phyloP scores from a whole-genome alignment of 371 early-diverging fungal genomes.

The Funneliformis caledonium region DNA sequence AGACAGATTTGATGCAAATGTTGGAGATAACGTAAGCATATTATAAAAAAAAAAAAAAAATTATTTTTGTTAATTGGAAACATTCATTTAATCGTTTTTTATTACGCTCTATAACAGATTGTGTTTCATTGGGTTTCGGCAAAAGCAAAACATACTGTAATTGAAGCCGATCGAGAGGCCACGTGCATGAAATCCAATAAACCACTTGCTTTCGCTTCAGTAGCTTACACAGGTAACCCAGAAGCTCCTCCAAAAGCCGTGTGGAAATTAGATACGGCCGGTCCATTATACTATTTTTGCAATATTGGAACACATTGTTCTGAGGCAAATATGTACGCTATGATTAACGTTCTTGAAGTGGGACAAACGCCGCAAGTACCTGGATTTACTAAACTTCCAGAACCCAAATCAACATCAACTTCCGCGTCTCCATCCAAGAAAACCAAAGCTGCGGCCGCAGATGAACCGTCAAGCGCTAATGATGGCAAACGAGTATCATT shows the following conservation, averaged over 20 bases:
- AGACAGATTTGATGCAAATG: too few species aligned
- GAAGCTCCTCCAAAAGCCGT: not conserved
- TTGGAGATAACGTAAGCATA: too few species aligned
- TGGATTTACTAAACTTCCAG: not conserved
- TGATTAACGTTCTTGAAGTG: not conserved
- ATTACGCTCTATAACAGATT: too few species aligned
- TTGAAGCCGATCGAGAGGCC: not conserved
- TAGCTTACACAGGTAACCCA: not conserved
- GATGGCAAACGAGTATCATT: not conserved
- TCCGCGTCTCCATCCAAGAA: not conserved
- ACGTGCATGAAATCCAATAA: not conserved
- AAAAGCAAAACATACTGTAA: too few species aligned
- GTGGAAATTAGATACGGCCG: not conserved
- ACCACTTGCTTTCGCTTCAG: not conserved
- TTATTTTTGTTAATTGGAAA: too few species aligned
- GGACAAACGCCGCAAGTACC: not conserved
- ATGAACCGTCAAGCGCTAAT: not conserved
- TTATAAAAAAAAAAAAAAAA: too few species aligned
- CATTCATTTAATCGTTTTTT: too few species aligned
- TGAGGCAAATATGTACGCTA: not conserved
- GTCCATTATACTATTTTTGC: not conserved
- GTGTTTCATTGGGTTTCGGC: too few species aligned
- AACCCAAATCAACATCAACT: not conserved
- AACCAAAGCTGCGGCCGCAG: not conserved
- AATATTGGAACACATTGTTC: not conserved